Conservation (phyloP, 495 filamentous ascomycete genomes). For the Xylaria intraflava region DNA sequence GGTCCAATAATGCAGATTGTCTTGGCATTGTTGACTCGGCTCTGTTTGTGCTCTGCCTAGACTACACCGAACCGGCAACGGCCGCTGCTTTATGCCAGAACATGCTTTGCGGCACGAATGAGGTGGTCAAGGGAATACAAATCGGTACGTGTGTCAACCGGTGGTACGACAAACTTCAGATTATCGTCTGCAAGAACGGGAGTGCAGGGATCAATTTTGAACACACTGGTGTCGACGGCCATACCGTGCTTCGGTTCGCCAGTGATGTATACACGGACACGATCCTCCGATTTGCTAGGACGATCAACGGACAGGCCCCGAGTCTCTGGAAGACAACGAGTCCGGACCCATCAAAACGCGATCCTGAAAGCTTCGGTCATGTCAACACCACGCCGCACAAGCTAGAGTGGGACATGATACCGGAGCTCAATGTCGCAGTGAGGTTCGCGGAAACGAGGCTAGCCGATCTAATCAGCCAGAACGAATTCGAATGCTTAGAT, state of each 20-base stretch:
- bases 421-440: constrained; percentile 83
- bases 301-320: constrained; percentile 92
- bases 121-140: constrained; percentile 87
- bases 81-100: constrained; percentile 84
- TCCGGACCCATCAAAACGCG: constrained; percentile 89
- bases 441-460: constrained; percentile 93
- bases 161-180: constrained; percentile 99
- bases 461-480: constrained; percentile 91
- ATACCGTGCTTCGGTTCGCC: constrained; percentile 93
- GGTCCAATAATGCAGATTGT: constrained; percentile 92
- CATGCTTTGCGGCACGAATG: constrained; percentile 94
- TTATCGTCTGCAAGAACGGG: constrained; percentile 98
- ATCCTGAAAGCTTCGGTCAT: constrained; percentile 89
- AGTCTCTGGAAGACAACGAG: constrained; percentile 84
- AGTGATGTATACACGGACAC: constrained; percentile 97
- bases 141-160: constrained; percentile 96
- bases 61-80: constrained; percentile 78
- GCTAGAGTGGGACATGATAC: constrained; percentile 95
- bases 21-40: constrained; percentile 91
- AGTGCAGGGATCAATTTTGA: constrained; percentile 98
- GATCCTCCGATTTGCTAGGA: constrained; percentile 89
- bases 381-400: constrained; percentile 93
- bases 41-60: constrained; percentile 84
- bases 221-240: constrained; percentile 95
- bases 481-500: constrained; percentile 90